Percentiles rank a stretch among this genome's conserved stretches.
Evolutionary conservation across 345 rosid species (phyloP).

Genomic region (Durio zibethinus): DNA sequence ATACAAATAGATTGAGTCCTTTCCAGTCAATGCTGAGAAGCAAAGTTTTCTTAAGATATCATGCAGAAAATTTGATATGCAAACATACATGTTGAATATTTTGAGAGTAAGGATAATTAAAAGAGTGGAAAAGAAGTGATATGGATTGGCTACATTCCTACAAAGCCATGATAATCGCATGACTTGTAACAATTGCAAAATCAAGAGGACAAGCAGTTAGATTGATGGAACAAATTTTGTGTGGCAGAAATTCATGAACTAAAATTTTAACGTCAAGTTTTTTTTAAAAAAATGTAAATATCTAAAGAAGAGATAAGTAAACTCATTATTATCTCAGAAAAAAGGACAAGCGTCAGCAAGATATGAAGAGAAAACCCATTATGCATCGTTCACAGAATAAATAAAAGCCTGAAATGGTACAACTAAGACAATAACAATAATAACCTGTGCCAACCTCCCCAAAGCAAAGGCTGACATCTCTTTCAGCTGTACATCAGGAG

Average conservation of each 20-base stretch:
- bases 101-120: neutral
- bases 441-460: conserved; percentile 99
- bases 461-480: conserved; percentile 99
- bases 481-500: conserved; percentile 80
- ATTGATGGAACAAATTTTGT: neutral
- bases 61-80: neutral
- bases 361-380: neutral
- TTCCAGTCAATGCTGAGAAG: neutral
- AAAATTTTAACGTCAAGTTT: neutral
- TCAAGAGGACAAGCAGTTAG: neutral
- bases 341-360: neutral
- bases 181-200: neutral
- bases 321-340: neutral
- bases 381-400: neutral
- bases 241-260: neutral
- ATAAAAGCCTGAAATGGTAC: neutral
- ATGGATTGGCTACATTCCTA: neutral
- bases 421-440: conserved; percentile 12
- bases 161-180: neutral
- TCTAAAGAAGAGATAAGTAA: neutral
- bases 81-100: neutral
- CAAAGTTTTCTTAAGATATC: neutral
- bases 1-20: neutral
- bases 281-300: neutral
- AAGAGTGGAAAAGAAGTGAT: neutral